Percentiles rank a stretch among this genome's conserved stretches.
Evolutionary conservation across 805 yeast species (phyloP).

Genomic region (Candida taoyuanica): DNA sequence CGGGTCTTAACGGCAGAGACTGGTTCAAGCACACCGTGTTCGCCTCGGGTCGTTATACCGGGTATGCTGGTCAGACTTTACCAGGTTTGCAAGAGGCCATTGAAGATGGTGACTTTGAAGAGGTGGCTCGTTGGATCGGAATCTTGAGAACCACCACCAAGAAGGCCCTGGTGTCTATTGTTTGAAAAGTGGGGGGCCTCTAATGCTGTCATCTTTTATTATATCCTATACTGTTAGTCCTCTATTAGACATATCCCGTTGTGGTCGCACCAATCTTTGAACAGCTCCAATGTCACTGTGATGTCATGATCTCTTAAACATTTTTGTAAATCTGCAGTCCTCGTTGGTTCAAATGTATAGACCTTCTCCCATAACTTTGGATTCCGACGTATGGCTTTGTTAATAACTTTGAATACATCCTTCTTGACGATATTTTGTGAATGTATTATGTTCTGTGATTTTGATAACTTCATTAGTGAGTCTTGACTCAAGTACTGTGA

Average conservation of each 20-base stretch:
- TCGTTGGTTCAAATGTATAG: constrained; percentile 24
- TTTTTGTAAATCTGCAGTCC: constrained; percentile 1
- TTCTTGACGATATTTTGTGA: constrained; percentile 20
- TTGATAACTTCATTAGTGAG: constrained; percentile 16
- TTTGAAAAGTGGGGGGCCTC: background rate
- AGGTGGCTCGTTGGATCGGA: constrained; percentile 26
- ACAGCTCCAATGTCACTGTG: constrained; percentile 9
- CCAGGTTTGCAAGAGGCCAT: constrained; percentile 51
- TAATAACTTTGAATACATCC: constrained; percentile 20
- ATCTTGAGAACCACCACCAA: constrained; percentile 18
- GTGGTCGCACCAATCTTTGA: constrained; percentile 25
- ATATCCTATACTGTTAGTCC: constrained; percentile 3
- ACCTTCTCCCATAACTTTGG: constrained; percentile 17
- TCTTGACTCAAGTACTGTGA: constrained; percentile 14
- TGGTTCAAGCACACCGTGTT: constrained; percentile 53
- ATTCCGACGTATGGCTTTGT: constrained; percentile 10
- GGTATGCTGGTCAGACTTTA: constrained; percentile 48
- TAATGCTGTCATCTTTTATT: background rate
- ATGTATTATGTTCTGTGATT: constrained; percentile 18
- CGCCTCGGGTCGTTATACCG: constrained; percentile 53
- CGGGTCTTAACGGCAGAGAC: constrained; percentile 43
- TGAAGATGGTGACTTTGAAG: constrained; percentile 40
- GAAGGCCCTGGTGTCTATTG: constrained; percentile 8
- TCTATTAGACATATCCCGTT: constrained; percentile 23
- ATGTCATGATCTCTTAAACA: constrained; percentile 10